These are phyloP conservation scores for Trichoderma guizhouense DNA, from an alignment of 2,329 filamentous ascomycete genomes.

Conservation along the genomic window DNA sequence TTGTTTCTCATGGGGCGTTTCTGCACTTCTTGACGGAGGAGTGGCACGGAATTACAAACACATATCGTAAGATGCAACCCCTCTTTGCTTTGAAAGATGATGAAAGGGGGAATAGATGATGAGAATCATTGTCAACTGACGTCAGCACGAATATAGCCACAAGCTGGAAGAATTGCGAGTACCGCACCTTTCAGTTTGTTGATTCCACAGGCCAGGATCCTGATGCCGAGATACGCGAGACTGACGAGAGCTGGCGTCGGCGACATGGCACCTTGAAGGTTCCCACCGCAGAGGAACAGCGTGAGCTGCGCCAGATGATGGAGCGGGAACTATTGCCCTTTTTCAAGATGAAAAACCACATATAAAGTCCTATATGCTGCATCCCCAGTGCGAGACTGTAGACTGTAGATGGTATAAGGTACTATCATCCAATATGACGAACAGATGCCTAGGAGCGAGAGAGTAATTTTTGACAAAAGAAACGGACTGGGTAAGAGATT, in stretches of 20 bases:
- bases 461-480: background rate
- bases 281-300: constrained; percentile 45
- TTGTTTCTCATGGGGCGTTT: constrained; percentile 81
- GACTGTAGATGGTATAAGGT: background rate
- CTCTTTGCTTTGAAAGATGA: background rate
- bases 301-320: constrained; percentile 39
- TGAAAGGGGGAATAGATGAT: background rate
- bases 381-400: background rate
- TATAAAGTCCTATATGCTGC: background rate
- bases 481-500: background rate
- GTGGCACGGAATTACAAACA: constrained; percentile 56
- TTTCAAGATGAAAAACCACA: constrained; percentile 18
- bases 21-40: constrained; percentile 84
- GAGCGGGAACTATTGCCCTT: constrained; percentile 15
- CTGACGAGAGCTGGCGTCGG: constrained; percentile 44
- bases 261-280: constrained; percentile 40
- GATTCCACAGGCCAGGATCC: constrained; percentile 49
- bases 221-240: constrained; percentile 48
- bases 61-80: constrained; percentile 6
- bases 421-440: background rate
- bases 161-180: constrained; percentile 72
- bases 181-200: constrained; percentile 63
- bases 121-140: constrained; percentile 1
- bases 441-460: background rate
- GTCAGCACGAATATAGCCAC: constrained; percentile 50